Evolutionary conservation across 176 grass and related monocot genomes (phyloP), one percentile per base, ranked within the genome.

Genomic region (Canna indica): DNA sequence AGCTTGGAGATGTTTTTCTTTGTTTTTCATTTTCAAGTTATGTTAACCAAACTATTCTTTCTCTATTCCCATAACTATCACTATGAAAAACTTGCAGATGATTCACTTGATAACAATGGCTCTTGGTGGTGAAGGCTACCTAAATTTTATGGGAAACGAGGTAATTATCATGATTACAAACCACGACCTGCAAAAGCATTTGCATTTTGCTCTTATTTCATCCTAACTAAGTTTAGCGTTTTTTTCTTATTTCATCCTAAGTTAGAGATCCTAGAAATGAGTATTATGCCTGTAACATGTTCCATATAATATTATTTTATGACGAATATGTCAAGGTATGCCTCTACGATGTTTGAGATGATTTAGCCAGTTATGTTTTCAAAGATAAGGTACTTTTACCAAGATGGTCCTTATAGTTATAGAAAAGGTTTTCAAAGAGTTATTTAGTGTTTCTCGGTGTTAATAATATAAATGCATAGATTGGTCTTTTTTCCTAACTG

Each of bases 111-210:
- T 93, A 75, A 93, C 94, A 42, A 90, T 97, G 89, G 82, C 82
- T 14, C 85, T 97, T 69, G 94, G 94, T 78, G 94, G 89, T 75
- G 94, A 97, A 71, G 94, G 86, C 57, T 97, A 97, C 86, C 64
- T 97, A 67, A 97, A 93, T 90, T 97, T 97, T 72, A 97, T 97
- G 89, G 94, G 94, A 34, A 97, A 97, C 26, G 94, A 93, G 94
- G 94, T 97, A 81, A 79, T 33, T 44, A 8, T 44, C 41, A 44
- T 10, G 63, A 29, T 46, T 53, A n/a, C n/a, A n/a, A n/a, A n/a
- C n/a, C n/a, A n/a, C n/a, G n/a, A 9, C 36, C 24, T 27, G 24
- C 12, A 30, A 64, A 13, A 18, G 60, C 28, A 64, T 64, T 33
- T 33, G 22, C 26, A 59, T 25, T 59, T 25, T 9, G 26, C 9